Conservation (phyloP, 2,329 filamentous ascomycete genomes). For the Camptophora hylomeconis region DNA sequence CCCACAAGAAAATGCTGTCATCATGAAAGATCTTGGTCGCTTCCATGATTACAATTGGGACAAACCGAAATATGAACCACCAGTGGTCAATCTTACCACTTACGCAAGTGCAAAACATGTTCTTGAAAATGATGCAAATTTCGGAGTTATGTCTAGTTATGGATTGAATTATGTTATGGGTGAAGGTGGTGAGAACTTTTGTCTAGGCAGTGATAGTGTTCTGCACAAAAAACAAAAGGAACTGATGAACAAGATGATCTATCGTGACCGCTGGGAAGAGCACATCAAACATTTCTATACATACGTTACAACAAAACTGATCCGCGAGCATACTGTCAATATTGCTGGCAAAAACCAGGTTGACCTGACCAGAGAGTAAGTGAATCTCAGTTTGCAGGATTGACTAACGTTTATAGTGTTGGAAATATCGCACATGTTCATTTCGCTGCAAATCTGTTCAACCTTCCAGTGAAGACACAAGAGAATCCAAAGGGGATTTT, state of each 20-base stretch:
- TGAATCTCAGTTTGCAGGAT: slow-evolving; percentile 18
- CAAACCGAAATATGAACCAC: slow-evolving; percentile 40
- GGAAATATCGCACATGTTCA: slow-evolving; percentile 43
- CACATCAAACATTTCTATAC: slow-evolving; percentile 57
- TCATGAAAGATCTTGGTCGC: slow-evolving; percentile 54
- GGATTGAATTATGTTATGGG: slow-evolving; percentile 52
- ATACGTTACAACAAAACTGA: slow-evolving; percentile 45
- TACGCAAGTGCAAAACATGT: slow-evolving; percentile 50
- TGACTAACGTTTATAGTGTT: slow-evolving; percentile 22
- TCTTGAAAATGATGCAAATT: slow-evolving; percentile 47
- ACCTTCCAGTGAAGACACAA: slow-evolving; percentile 42
- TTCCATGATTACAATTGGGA: slow-evolving; percentile 58
- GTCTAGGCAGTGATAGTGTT: slow-evolving; percentile 40
- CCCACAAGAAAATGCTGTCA: slow-evolving; percentile 58
- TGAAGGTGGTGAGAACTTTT: slow-evolving; percentile 41
- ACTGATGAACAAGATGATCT: slow-evolving; percentile 45
- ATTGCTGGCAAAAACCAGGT: slow-evolving; percentile 52
- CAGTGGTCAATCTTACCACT: slow-evolving; percentile 44
- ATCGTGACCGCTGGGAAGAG: slow-evolving; percentile 47
- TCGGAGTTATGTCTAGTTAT: slow-evolving; percentile 52
- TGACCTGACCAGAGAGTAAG: slow-evolving; percentile 54
- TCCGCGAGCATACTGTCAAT: slow-evolving; percentile 52
- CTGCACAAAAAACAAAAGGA: slow-evolving; percentile 39
- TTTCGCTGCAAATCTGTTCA: slow-evolving; percentile 42
- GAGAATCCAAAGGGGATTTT: slow-evolving; percentile 39